Conservation (phyloP, 495 filamentous ascomycete genomes). For the Neurospora intermedia region DNA sequence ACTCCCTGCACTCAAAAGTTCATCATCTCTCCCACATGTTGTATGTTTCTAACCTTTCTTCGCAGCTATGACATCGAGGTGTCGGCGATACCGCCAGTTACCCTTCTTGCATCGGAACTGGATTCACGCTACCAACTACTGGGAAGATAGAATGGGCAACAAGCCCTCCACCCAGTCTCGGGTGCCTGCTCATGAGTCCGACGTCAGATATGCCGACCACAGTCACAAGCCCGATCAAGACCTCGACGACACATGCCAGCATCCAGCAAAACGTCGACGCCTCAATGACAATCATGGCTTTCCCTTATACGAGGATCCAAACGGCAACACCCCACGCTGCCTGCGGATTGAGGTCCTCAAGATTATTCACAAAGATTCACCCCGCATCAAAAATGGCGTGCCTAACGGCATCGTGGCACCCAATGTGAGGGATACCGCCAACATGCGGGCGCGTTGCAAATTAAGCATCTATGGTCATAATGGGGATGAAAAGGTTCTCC, state of each 20-base stretch:
- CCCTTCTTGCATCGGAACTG: constrained; percentile 30
- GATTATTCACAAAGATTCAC: constrained; percentile 34
- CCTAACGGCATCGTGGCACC: constrained; percentile 28
- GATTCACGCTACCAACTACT: constrained; percentile 20
- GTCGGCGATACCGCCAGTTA: constrained; percentile 12
- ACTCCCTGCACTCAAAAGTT: not conserved
- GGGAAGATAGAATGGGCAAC: constrained; percentile 29
- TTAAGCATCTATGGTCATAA: constrained; percentile 26
- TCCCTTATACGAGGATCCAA: constrained; percentile 18
- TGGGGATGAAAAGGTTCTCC: constrained; percentile 16
- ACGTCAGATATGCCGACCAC: constrained; percentile 21
- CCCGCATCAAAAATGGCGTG: constrained; percentile 26
- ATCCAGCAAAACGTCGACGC: constrained; percentile 30
- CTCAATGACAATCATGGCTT: constrained; percentile 24
- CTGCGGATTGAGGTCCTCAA: constrained; percentile 39
- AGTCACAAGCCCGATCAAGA: not conserved
- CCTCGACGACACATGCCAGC: constrained; percentile 15
- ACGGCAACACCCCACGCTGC: constrained; percentile 19
- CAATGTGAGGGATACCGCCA: constrained; percentile 25
- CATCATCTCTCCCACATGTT: not conserved
- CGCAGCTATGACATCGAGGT: constrained; percentile 16
- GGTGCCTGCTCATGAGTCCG: constrained; percentile 9
- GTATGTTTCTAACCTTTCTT: constrained; percentile 2
- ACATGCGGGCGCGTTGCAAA: constrained; percentile 33
- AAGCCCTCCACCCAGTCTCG: constrained; percentile 23